Conservation (phyloP, 106 monocot genomes). For the Dioscorea zingiberensis region DNA sequence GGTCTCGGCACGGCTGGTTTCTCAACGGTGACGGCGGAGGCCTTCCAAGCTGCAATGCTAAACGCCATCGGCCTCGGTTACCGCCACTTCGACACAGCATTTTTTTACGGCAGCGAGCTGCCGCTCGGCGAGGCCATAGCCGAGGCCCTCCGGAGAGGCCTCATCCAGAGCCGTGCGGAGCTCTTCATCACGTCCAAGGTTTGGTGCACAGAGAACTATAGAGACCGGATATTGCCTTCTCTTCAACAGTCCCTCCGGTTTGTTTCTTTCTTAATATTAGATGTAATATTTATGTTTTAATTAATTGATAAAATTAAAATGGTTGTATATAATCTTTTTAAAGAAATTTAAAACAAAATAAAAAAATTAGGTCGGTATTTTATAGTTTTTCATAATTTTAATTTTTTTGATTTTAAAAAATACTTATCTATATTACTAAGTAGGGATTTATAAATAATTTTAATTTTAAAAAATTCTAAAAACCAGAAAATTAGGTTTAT, state of each 20-base stretch:
- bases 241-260: neutral
- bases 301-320: no score
- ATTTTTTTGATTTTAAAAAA: no score
- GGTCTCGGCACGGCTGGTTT: conserved; percentile 22
- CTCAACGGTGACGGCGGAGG: neutral
- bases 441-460: no score
- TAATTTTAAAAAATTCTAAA: no score
- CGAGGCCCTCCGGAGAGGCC: conserved; percentile 4
- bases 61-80: neutral
- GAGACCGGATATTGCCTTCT: conserved; percentile 5
- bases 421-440: no score
- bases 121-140: conserved; percentile 4
- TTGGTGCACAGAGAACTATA: neutral
- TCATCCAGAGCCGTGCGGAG: conserved; percentile 1
- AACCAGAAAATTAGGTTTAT: no score
- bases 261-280: no score
- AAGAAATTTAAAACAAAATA: no score
- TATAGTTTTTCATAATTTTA: no score
- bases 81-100: conserved; percentile 14
- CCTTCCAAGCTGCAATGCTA: neutral
- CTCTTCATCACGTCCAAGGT: conserved; percentile 12
- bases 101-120: neutral
- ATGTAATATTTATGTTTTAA: no score
- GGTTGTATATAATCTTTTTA: no score
- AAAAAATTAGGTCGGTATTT: no score